These are phyloP conservation scores for Metschnikowia proteae DNA, from an alignment of 805 yeast species.

Conservation along the genomic window DNA sequence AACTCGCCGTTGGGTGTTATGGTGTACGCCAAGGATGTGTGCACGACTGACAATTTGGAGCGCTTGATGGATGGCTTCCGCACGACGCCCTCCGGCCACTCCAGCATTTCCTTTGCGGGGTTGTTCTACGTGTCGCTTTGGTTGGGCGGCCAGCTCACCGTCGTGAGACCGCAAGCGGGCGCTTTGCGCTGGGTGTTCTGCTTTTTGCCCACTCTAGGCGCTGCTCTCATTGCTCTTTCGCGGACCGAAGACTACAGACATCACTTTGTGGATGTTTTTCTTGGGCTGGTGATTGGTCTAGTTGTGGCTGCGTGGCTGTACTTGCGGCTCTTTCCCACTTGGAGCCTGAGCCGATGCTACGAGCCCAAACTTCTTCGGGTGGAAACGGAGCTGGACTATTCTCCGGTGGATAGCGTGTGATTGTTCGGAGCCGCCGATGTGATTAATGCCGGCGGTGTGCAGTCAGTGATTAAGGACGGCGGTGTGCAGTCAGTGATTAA, in stretches of 20 bases:
- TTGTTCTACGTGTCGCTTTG: constrained; percentile 61
- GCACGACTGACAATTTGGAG: constrained; percentile 48
- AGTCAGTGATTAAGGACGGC: neutral
- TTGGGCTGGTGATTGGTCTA: constrained; percentile 69
- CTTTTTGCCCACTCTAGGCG: constrained; percentile 58
- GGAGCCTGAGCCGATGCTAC: constrained; percentile 31
- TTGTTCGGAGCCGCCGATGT: neutral
- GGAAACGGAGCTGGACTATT: constrained; percentile 11
- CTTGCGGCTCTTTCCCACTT: constrained; percentile 47
- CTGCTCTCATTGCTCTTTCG: constrained; percentile 73
- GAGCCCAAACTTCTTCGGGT: constrained; percentile 32
- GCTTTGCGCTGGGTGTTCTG: constrained; percentile 60
- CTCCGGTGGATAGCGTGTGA: constrained; percentile 13
- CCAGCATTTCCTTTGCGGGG: constrained; percentile 67
- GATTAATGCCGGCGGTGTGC: neutral
- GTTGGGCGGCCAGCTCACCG: constrained; percentile 61
- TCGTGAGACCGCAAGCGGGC: constrained; percentile 47
- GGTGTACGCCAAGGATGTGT: constrained; percentile 61
- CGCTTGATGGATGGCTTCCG: constrained; percentile 67
- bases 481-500: too few relatives aligned
- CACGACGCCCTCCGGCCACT: constrained; percentile 82
- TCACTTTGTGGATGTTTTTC: constrained; percentile 78
- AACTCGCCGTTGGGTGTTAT: constrained; percentile 53
- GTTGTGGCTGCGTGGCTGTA: constrained; percentile 57
- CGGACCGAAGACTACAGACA: constrained; percentile 93